Base-by-base conservation (phyloP, 257 asterid genomes). In the Anisodus tanguticus region DNA sequence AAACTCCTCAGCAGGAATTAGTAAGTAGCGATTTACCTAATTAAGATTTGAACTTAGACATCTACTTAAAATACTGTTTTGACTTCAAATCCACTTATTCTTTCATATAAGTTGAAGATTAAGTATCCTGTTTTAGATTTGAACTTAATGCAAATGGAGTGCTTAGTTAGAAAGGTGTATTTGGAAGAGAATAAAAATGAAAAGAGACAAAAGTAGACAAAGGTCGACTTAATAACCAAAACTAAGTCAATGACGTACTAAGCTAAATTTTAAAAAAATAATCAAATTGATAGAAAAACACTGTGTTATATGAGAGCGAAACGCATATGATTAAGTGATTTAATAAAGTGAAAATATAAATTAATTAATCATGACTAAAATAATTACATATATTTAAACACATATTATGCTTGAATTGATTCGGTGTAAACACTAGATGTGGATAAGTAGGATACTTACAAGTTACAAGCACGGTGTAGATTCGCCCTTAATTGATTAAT, bases 131-230 rank as follows among this genome's bases (percentile, higher is more conserved):
- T 54, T 54, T 11, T 12, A 22, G 35, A 31, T 31, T 31, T 31
- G 35, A 31, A 31, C 35, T 31, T 31, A 31, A 31, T 31, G 35
- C 41, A 63, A 13, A 37, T 68, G 77, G 7, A 15, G 13, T 15
- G 26, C 0, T 68, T 37, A 13, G 22, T 67, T 67, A 68, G 77
- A 68, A 68, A 67, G 26, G n/a, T 66, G 15, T 57, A 51, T 76
- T 22, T 51, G 63, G 26, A 26, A 53, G 51, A 62, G n/a, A 55
- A 49, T 80, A 81, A 78, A 72, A 60, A 53, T 11, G 69, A 84
- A 72, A 68, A 72, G 37, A 70, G 82, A 81, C 82, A 84, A 80
- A 82, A 57, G 53, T 72, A 85, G 80, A 71, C 68, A 62, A 63
- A 45, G 64, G 87, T 68, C 16, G 54, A 87, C 47, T 39, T 79